Base-by-base conservation (phyloP, 768 basidiomycete species). In the Calocybe cyanea region DNA sequence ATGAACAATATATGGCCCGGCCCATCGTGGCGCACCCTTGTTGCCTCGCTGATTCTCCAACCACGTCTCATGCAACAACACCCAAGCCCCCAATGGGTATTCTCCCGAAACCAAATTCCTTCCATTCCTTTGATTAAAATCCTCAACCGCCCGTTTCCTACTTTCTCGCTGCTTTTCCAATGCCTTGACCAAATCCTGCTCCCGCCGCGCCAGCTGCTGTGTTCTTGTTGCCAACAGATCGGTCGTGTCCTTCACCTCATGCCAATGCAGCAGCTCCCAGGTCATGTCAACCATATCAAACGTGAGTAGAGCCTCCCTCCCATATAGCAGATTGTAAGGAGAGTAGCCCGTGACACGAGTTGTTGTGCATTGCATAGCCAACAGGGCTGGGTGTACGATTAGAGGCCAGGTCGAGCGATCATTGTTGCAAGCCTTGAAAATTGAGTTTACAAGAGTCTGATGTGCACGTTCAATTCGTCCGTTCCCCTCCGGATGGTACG, bases 401-500 rank as follows among this genome's bases (percentile, higher is more conserved):
- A 45, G 38, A 1, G 62, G 61, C 66, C 66, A 69, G 11, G 45
- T 35, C 0, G 42, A 40, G 17, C 52, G 50, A 8, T 54, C 42
- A 3, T 55, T 49, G 0, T 52, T 52, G 11, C 51, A 53, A 11
- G 44, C 37, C 24, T 57, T 57, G 33, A 57, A 25, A 0, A 65
- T 8, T 0, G 57, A 44, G 10, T 57, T 37, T 0, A 55, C 49
- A 0, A 63, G 50, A 1, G 55, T 58, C 21, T 55, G 54, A 31
- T 67, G 64, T 11, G 49, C 48, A 2, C 63, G 47, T 48, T 69
- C 69, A 0, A 60, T 51, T 3, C 57, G 48, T 0, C 54, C 64
- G 35, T 69, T 69, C 5, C 59, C 64, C 48, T 70, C 47, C 0
- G 66, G 61, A 41, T 69, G 57, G 35, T 67, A 67, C 0, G 62